A percentile compares a stretch with the other conserved stretches of the same genome.
Conservation (phyloP, 495 filamentous ascomycete species). For the Penicillium manginii region DNA sequence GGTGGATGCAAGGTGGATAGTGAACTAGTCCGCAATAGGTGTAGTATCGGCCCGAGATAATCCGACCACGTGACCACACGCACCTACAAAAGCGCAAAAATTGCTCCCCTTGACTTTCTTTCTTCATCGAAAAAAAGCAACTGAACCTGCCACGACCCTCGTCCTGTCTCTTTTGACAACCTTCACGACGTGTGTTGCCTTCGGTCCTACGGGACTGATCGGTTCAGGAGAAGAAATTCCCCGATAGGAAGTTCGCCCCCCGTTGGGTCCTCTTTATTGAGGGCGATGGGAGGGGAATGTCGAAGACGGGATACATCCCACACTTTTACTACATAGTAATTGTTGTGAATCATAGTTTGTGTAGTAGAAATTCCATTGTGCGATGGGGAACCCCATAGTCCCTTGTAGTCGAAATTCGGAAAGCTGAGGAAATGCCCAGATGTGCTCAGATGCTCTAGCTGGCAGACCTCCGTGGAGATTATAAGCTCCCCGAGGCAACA, state of each 20-base stretch:
- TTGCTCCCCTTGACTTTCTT: conserved; percentile 42
- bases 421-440: too few species aligned
- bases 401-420: too few species aligned
- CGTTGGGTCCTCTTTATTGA: conserved; percentile 67
- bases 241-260: conserved; percentile 68
- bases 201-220: conserved; percentile 49
- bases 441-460: too few species aligned
- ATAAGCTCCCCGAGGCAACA: too few species aligned
- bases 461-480: too few species aligned
- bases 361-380: background rate
- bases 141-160: conserved; percentile 69
- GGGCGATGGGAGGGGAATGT: conserved; percentile 68
- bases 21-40: background rate
- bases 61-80: conserved; percentile 35
- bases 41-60: conserved; percentile 13
- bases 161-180: conserved; percentile 46
- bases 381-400: background rate
- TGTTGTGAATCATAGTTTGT: background rate
- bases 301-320: conserved; percentile 66
- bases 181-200: conserved; percentile 65
- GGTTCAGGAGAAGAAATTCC: conserved; percentile 64
- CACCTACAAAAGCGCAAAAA: conserved; percentile 34
- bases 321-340: background rate
- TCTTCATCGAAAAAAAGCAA: conserved; percentile 60
- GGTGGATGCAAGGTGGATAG: background rate